Base-by-base conservation (phyloP, 2,329 filamentous ascomycete genomes). In the Monilinia laxa region DNA sequence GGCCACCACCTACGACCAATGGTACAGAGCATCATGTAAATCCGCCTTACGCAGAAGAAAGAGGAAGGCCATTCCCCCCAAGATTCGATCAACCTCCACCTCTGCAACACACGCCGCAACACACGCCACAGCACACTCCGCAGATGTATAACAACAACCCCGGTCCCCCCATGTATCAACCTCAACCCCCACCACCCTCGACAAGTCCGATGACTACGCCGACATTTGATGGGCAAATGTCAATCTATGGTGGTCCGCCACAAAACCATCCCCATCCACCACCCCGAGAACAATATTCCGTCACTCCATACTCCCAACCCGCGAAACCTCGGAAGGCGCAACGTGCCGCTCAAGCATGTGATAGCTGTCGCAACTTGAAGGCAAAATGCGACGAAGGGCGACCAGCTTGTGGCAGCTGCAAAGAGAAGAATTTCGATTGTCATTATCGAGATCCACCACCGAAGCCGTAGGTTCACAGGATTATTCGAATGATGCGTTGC, bases 301-400 rank as follows among this genome's bases (percentile, higher is more conserved):
- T 62, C 25, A 28, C 56, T n/a, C 64, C 55, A 23, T 66, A 62
- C 25, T 12, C 64, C 5, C 64, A 66, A 49, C 38, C 56, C 10
- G 31, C 20, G 23, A 68, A 63, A 57, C 53, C 67, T 47, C 72
- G 72, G 62, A 77, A 76, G 65, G 72, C 74, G 25, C 72, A 73
- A 65, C 69, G 73, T 42, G 76, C 75, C 3, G 72, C 75, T 54
- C 73, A 96, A 89, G 95, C 95, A 49, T 99, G 95, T 78, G 93
- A 96, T 75, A 91, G 90, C 77, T 97, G 93, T 78, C 88, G 93
- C 67, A 85, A 90, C 68, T 84, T 94, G 51, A 97, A 96, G 78
- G 92, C 92, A 18, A 96, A 96, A 79, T 97, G 93, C 76, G 92
- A 96, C 73, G 93, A 97, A 80, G 88, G 88, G 14, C 88, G 90